Base-by-base conservation (phyloP, 2,329 filamentous ascomycete genomes). In the Microsporum audouinii region DNA sequence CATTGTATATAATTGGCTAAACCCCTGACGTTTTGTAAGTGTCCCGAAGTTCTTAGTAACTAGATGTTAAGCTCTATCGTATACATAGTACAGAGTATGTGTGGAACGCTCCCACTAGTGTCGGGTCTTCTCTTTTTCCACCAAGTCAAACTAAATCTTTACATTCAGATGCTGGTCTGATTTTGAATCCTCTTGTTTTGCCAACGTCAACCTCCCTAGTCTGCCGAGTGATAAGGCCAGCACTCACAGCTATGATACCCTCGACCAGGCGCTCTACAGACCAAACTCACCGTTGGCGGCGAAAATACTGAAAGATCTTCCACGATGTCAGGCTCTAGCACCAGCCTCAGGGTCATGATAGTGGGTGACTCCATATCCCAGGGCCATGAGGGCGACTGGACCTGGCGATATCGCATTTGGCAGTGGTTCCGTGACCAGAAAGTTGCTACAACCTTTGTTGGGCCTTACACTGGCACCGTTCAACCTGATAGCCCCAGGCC, bases 331-430 rank as follows among this genome's bases (percentile, higher is more conserved):
- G 29, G n/a, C 43, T 47, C 43, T 12, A 5, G 4, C 51, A 38
- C 31, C 14, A 12, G 31, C 5, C 7, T 55, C 2, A 55, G 33
- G 8, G 14, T 55, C 4, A 38, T 55, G 14, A 34, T 55, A 10
- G 51, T 55, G 31, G 51, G 51, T 17, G 51, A 55, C 31, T 55
- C 51, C 33, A 55, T 55, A 14, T 34, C 51, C n/a, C 51, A 55
- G 33, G 51, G 51, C 31, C 51, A 36, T 34, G 51, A 55, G 33
- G 51, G 51, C n/a, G 51, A 55, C n/a, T 55, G 51, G 51, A 55
- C 51, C 14, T 55, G 51, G 51, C 29, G 51, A 55, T 55, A 55
- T 55, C 51, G 51, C 3, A 55, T 55, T 12, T 55, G 51, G 51
- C 51, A 55, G 51, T 55, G 51, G 51, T 55, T 55, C 12, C 51